Conservation (phyloP, 805 yeast species). For the Barnettozyma populi region DNA sequence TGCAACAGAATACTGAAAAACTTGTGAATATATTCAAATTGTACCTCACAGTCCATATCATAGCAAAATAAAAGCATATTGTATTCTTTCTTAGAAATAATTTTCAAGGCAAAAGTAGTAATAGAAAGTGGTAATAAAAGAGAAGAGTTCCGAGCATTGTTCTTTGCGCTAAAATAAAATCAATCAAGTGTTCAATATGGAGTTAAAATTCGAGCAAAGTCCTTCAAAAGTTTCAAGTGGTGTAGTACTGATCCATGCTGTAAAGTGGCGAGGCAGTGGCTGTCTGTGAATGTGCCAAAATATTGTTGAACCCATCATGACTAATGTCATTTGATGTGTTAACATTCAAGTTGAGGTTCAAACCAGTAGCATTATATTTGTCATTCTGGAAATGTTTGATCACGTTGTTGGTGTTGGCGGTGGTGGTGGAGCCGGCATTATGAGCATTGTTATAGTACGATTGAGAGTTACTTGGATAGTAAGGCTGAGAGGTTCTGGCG, state of each 20-base stretch:
- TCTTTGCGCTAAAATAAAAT: neutral
- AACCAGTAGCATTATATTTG: neutral
- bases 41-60: too few species aligned
- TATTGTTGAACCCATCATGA: neutral
- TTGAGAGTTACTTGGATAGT: neutral
- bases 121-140: neutral
- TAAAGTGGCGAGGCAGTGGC: neutral
- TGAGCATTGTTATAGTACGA: neutral
- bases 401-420: neutral
- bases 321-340: neutral
- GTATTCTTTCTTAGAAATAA: neutral
- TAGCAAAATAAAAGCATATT: neutral
- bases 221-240: neutral
- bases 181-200: neutral
- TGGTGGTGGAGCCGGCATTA: neutral
- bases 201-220: neutral
- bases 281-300: neutral
- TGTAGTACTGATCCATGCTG: constrained; percentile 4
- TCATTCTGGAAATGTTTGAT: neutral
- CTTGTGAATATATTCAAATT: too few species aligned
- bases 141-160: neutral
- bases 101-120: neutral
- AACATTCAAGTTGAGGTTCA: constrained; percentile 1
- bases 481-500: neutral
- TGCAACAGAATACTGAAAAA: too few species aligned